These are phyloP conservation scores for Ustilago loliicola DNA, from an alignment of 1,284 basidiomycete genomes.

Conservation along the genomic window DNA sequence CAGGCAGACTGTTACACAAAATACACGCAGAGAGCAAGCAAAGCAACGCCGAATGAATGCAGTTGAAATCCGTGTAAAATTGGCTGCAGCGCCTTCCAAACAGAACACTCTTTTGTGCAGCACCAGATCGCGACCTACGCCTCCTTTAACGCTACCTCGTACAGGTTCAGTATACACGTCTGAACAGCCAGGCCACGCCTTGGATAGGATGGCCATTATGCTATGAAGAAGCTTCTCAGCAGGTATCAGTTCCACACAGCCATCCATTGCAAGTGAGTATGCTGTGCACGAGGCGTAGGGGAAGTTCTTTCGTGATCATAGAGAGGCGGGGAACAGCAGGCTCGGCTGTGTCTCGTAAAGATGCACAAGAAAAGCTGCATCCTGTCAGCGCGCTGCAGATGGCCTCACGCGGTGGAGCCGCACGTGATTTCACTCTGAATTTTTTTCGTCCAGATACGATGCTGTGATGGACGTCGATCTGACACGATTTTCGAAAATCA, in stretches of 20 bases:
- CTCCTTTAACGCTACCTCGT: neutral
- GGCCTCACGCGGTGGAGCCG: constrained; percentile 21
- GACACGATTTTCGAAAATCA: neutral
- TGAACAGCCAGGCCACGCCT: neutral
- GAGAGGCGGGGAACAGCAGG: neutral
- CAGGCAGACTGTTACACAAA: neutral
- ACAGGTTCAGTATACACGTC: neutral
- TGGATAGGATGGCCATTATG: neutral
- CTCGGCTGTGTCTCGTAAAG: constrained; percentile 12
- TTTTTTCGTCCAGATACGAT: neutral
- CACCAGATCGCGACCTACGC: neutral
- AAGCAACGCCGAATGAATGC: constrained; percentile 7
- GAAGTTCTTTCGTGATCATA: neutral
- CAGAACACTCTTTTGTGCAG: constrained; percentile 8
- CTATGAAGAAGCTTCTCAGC: neutral
- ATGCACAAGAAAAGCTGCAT: constrained; percentile 28
- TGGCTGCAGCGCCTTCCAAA: constrained; percentile 13
- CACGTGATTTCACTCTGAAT: constrained; percentile 30
- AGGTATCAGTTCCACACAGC: neutral
- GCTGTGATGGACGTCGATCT: constrained; percentile 3
- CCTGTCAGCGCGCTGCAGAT: constrained; percentile 35
- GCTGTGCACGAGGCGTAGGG: neutral
- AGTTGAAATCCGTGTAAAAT: constrained; percentile 9
- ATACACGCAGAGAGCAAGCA: neutral
- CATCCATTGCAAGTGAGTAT: neutral